Evolutionary conservation across 2,329 filamentous ascomycete genomes (phyloP), one percentile per base, ranked within the genome.

Genomic region (Colletotrichum eremochloae): DNA sequence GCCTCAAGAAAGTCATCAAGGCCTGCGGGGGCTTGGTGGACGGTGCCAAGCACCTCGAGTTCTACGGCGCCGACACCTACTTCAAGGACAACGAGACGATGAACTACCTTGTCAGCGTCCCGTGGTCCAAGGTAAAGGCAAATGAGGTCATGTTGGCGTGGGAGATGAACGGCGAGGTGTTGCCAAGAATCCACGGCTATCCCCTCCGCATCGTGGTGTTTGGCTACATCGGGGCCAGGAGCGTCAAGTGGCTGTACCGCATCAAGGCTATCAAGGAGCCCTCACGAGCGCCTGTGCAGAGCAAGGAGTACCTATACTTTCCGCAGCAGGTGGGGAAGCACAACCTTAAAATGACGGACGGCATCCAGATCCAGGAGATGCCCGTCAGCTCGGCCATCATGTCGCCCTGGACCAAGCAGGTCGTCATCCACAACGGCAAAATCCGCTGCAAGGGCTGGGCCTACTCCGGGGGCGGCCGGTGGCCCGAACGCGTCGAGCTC

Each of bases 361-460:
- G 89, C 0, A 90, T 91, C 73, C 88, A 87, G 74, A 93, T 92
- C 76, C 91, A 94, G 76, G 91, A 93, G 46, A 93, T 93, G 91
- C 91, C 91, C 0, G 91, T 93, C 4, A 88, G 86, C 58, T 88
- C 85, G 20, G 91, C 91, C 29, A 92, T 93, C 75, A 92, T 92
- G 88, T 83, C 86, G 0, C 91, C 91, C 0, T 83, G 84, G 81
- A 86, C 86, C 29, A 90, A 90, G 75, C 86, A 91, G n/a, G 85
- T 88, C 1, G 84, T 92, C 40, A 80, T 92, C 0, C 90, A 92
- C 75, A 84, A 87, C 20, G 90, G 90, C 11, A 84, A 82, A 58
- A 91, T 92, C 63, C 82, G 82, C 7, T 82, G 88, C 73, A 86
- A 85, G 60, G 88, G 88, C 15, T 90, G 88, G 88, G 88, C 87